Evolutionary conservation across 805 yeast genomes (phyloP).

Genomic region (Tetrapisispora fleetii): DNA sequence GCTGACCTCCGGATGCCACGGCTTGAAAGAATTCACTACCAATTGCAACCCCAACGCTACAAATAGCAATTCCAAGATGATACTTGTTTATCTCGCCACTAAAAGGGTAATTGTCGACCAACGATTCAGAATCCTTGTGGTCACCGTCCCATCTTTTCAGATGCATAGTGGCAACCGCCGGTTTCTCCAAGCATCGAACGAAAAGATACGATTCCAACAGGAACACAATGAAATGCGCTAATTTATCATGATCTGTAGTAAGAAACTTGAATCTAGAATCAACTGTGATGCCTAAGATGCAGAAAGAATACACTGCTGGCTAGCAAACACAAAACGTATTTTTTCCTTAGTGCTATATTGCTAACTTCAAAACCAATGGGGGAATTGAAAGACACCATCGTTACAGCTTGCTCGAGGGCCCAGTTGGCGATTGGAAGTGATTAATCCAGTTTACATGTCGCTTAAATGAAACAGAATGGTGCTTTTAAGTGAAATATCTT

Average conservation of each 20-base stretch:
- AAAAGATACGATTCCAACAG: conserved; percentile 39
- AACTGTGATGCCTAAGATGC: conserved; percentile 26
- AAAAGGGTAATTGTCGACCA: not conserved
- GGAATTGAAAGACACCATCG: not conserved
- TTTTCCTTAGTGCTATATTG: conserved; percentile 7
- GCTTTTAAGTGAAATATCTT: too few relatives aligned
- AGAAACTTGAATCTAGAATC: conserved; percentile 33
- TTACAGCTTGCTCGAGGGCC: too few relatives aligned
- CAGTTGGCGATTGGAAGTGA: too few relatives aligned
- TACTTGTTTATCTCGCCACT: conserved; percentile 11
- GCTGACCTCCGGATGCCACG: conserved; percentile 20
- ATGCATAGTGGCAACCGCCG: not conserved
- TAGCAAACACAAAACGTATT: conserved; percentile 11
- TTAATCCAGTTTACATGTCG: too few relatives aligned
- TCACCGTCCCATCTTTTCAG: not conserved
- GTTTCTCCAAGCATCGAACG: conserved; percentile 36
- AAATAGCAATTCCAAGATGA: conserved; percentile 31
- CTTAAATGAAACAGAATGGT: too few relatives aligned
- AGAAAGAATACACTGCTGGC: conserved; percentile 10
- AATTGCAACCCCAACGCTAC: conserved; percentile 39
- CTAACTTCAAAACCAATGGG: not conserved
- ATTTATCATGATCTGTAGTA: conserved; percentile 40
- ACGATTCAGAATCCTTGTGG: not conserved
- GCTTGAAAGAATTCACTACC: conserved; percentile 43
- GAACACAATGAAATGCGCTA: conserved; percentile 40